A percentile compares a stretch with the other conserved stretches of the same genome.
Conservation (phyloP, 2,329 filamentous ascomycete species). For the Periglandula ipomoeae region DNA sequence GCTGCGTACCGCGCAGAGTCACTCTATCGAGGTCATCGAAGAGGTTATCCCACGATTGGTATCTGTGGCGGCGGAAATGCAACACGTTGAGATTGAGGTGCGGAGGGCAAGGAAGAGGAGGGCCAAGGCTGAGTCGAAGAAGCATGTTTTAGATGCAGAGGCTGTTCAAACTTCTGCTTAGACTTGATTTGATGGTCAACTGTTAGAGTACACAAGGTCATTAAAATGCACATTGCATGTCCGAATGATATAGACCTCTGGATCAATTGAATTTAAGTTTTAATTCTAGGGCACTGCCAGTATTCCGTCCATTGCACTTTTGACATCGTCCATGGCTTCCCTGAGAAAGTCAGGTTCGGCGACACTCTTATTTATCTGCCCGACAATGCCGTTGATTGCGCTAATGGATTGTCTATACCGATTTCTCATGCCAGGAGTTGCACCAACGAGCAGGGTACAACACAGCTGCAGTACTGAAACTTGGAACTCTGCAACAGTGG, state of each 20-base stretch:
- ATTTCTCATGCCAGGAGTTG: slow-evolving; percentile 35
- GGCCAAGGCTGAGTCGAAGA: slow-evolving; percentile 32
- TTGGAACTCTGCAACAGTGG: slow-evolving; percentile 36
- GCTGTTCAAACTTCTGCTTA: not conserved
- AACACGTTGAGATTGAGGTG: slow-evolving; percentile 58
- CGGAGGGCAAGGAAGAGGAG: slow-evolving; percentile 49
- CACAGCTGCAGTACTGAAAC: slow-evolving; percentile 48
- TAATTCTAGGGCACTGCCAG: not conserved
- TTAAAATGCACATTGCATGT: no score
- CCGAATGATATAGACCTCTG: no score
- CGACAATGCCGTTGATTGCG: slow-evolving; percentile 40
- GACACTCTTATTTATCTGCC: slow-evolving; percentile 27
- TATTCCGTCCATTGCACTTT: slow-evolving; percentile 17
- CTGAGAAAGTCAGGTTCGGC: slow-evolving; percentile 20
- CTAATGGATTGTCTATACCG: slow-evolving; percentile 42
- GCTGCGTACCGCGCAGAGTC: slow-evolving; percentile 48
- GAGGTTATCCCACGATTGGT: slow-evolving; percentile 47
- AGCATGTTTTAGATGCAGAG: not conserved
- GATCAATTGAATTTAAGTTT: no score
- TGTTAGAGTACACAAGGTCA: no score
- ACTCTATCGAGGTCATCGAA: slow-evolving; percentile 48
- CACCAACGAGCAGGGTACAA: slow-evolving; percentile 38
- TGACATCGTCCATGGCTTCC: slow-evolving; percentile 38
- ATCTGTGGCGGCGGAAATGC: slow-evolving; percentile 51
- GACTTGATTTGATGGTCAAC: not conserved